Base-by-base conservation (phyloP, 2,329 filamentous ascomycete genomes). In the Bertia moriformis region DNA sequence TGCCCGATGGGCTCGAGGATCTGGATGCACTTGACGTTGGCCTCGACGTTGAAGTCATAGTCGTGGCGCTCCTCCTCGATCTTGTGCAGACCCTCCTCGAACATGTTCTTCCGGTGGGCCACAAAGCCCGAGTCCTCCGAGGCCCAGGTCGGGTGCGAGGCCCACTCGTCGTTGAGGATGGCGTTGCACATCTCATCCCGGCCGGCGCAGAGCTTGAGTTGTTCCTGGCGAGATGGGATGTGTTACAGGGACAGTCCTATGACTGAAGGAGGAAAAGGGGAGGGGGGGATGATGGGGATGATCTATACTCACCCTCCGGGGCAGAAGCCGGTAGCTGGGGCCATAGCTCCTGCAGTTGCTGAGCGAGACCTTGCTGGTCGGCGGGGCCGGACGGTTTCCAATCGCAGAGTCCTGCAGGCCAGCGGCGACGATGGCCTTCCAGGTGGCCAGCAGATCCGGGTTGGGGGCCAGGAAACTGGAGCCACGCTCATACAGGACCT, bases 21-120 rank as follows among this genome's bases (percentile, higher is more conserved):
- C 58, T 96, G 91, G 42, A 98, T 93, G 38, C 91, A 95, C 48
- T 93, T 88, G 43, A 83, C 75, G 52, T 91, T 94, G 7, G 86
- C 84, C 60, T 98, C 91, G 39, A 98, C 95, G 54, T 95, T 89
- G 61, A 93, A 94, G 57, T 98, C 91, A 51, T 98, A 98, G 54
- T 98, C 91, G 53, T 98, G 91, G 3, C 91, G 83, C 57, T 98
- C 91, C 59, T 98, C 91, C 59, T 98, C 91, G 43, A 98, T 95
- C 15, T 91, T 73, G 54, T 98, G 91, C 5, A 98, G 73, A 20
- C 83, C 83, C 58, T 98, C 91, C 57, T 98, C 91, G 46, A 83
- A 93, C 40, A 81, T 76, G 50, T 98, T 98, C 71, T 98, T 98
- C 44, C 89, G 78, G 61, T 98, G 91, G 12, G 91, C 91, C 43